Conservation (phyloP, 148 eudicot genomes). For the Euryodendron excelsum region DNA sequence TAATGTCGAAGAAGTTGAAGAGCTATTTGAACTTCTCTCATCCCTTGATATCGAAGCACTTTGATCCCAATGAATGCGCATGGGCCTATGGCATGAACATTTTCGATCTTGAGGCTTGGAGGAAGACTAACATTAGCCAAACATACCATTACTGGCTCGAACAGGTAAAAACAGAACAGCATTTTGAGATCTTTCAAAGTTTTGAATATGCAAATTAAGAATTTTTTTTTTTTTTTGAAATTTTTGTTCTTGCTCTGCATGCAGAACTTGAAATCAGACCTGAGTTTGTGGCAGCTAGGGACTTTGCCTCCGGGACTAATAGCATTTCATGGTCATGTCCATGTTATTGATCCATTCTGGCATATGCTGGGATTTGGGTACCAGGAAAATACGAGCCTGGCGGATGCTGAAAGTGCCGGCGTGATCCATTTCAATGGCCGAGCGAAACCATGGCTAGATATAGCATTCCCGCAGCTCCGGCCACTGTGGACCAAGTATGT, state of each 20-base stretch:
- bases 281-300: constrained; percentile 96
- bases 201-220: no score
- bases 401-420: constrained; percentile 72
- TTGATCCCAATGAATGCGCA: constrained; percentile 80
- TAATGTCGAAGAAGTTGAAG: constrained; percentile 80
- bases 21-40: constrained; percentile 86
- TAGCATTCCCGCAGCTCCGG: constrained; percentile 78
- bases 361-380: constrained; percentile 96
- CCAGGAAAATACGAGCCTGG: constrained; percentile 69
- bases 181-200: no score
- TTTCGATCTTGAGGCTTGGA: constrained; percentile 83
- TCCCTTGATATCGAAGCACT: constrained; percentile 60
- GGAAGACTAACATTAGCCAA: constrained; percentile 69
- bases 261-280: constrained; percentile 92
- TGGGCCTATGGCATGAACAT: constrained; percentile 98
- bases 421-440: constrained; percentile 88
- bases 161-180: constrained; percentile 56
- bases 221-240: neutral
- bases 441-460: constrained; percentile 93
- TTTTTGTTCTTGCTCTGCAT: no score
- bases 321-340: constrained; percentile 88
- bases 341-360: constrained; percentile 72
- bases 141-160: constrained; percentile 82
- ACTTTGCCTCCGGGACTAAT: constrained; percentile 93
- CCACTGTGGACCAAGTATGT: constrained; percentile 77